phyloP scores from a whole-genome alignment of 192 early-diverging fungal genomes.

The Coemansia sp. region DNA sequence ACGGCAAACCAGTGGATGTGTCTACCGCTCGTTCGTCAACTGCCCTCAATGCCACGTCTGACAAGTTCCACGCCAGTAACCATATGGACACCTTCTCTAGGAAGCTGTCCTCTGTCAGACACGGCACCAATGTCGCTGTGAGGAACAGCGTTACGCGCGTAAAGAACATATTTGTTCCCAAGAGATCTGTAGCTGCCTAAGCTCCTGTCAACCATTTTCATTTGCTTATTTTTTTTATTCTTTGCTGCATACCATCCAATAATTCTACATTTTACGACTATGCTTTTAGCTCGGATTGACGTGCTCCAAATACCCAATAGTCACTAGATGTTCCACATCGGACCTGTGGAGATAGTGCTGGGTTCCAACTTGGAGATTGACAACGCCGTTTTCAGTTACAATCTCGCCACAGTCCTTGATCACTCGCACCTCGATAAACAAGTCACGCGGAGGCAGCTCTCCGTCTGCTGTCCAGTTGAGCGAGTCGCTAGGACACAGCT shows the following conservation, averaged over 20 bases:
- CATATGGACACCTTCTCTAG: constrained; percentile 13
- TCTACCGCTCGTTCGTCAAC: not conserved
- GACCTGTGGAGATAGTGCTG: constrained; percentile 85
- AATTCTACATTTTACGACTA: constrained; percentile 4
- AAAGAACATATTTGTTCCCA: constrained; percentile 43
- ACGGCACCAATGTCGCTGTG: constrained; percentile 40
- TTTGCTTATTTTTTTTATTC: not conserved
- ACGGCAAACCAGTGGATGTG: not conserved
- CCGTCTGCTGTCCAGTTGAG: constrained; percentile 77
- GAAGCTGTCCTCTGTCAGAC: constrained; percentile 27
- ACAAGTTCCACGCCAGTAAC: constrained; percentile 10
- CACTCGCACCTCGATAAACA: constrained; percentile 92
- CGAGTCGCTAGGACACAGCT: constrained; percentile 44
- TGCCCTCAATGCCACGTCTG: not conserved
- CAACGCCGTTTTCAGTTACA: constrained; percentile 79
- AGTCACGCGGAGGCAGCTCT: constrained; percentile 82
- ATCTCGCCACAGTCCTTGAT: constrained; percentile 88
- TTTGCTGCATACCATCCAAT: not conserved
- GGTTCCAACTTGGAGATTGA: constrained; percentile 73
- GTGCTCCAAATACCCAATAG: constrained; percentile 80
- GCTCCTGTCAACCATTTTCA: not conserved
- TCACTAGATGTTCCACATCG: constrained; percentile 89
- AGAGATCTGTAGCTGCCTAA: constrained; percentile 20
- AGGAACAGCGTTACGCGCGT: constrained; percentile 48
- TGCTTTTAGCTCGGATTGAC: constrained; percentile 45